Evolutionary conservation across 768 basidiomycete species (phyloP), one percentile per base, ranked within the genome.

Genomic region (Xerocomus spinulosus): DNA sequence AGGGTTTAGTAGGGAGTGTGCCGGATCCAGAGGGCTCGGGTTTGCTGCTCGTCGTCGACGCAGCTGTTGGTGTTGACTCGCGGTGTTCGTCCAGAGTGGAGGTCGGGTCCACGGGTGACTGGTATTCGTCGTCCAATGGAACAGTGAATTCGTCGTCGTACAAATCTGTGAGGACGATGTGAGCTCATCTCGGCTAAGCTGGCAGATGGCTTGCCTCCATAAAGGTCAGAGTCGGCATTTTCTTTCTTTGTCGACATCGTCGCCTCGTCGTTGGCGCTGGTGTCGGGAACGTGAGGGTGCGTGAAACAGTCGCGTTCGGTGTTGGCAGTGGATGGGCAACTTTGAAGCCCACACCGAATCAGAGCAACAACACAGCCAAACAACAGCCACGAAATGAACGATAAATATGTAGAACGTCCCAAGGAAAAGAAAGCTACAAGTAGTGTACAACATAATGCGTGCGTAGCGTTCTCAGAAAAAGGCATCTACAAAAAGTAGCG

Each of bases 81-180:
- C 44, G 38, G 17, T 43, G 32, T 9, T 59, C 50, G 42, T 58
- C 55, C 25, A 33, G 53, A n/a, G 52, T 44, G 38, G 55, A 41
- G n/a, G 57, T 17, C 46, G 58, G 57, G 29, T 63, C 57, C 39
- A 67, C 59, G 42, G 58, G 56, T 9, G 60, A 58, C 17, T 58
- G 57, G 32, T 56, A 61, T 41, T 71, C 67, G 44, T 68, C 66
- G 26, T 66, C 63, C 40, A 64, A 29, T 1, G 63, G 66, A 20
- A 55, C 55, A 5, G 66, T 57, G 54, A 68, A 73, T 43, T 73
- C 76, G 53, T 67, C 72, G 49, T 79, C 75, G 53, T 81, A 82
- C 45, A 81, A 72, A 58, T 80, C 79, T 81, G 54, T 32, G 45
- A 8, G 9, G 18, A 26, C 36, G 44, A 23, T 37, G 43, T 49